Conservation (phyloP, 2,329 filamentous ascomycete genomes). For the Aspergillus sp. region DNA sequence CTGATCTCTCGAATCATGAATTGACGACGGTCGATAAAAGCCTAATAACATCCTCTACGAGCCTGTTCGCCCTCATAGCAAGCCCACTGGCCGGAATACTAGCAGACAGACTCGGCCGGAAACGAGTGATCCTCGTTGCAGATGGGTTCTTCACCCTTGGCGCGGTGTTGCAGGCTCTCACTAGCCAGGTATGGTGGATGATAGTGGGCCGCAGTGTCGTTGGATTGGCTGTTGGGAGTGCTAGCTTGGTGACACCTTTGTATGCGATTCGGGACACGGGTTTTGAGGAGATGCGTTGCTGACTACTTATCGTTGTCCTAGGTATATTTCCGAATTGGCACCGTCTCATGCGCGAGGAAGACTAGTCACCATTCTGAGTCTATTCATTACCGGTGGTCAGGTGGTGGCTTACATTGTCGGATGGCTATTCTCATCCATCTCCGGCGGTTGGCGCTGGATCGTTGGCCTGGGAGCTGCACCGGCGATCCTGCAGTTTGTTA, state of each 20-base stretch:
- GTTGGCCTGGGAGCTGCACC: constrained; percentile 78
- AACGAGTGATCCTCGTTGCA: constrained; percentile 41
- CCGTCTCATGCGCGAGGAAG: constrained; percentile 69
- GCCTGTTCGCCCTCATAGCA: constrained; percentile 51
- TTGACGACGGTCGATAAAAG: constrained; percentile 52
- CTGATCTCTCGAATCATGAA: constrained; percentile 45
- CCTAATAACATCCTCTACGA: constrained; percentile 53
- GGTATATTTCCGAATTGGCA: constrained; percentile 78
- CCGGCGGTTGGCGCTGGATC: constrained; percentile 79
- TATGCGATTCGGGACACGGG: constrained; percentile 11
- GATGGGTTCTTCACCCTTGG: constrained; percentile 42
- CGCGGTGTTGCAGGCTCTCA: constrained; percentile 37
- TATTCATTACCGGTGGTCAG: constrained; percentile 83
- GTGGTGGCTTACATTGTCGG: constrained; percentile 82
- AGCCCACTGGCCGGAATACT: constrained; percentile 50
- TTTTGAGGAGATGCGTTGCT: not conserved
- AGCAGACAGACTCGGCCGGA: constrained; percentile 44
- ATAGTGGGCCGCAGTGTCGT: constrained; percentile 41
- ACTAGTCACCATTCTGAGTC: constrained; percentile 70
- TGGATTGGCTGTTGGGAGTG: constrained; percentile 41
- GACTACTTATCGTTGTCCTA: constrained; percentile 10
- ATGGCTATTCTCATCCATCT: constrained; percentile 60
- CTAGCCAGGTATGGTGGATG: constrained; percentile 39
- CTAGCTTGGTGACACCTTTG: constrained; percentile 73
- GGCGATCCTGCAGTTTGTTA: constrained; percentile 60